Base-by-base conservation (phyloP, 768 basidiomycete species). In the Leccinum subgranulosum region DNA sequence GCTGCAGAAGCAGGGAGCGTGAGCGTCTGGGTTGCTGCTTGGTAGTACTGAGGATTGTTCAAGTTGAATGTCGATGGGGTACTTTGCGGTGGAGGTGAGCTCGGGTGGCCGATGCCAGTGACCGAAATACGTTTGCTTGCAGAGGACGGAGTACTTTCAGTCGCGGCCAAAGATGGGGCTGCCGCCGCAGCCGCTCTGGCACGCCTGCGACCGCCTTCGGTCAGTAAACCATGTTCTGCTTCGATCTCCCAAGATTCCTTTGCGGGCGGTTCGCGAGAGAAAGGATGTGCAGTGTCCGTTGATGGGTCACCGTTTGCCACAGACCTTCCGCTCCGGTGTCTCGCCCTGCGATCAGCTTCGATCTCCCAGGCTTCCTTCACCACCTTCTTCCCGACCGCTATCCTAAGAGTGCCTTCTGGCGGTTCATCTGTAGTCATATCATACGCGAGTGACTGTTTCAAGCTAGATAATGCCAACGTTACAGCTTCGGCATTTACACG, bases 211-310 rank as follows among this genome's bases (percentile, higher is more conserved):
- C 85, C 88, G 19, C 88, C 90, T 63, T 91, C 91, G 0, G 88
- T 88, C 29, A 87, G 66, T 49, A 91, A 67, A 1, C 88, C 88
- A 58, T 85, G 85, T 64, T 91, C 88, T 1, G 86, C 87, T 58
- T 90, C 88, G 29, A 88, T 78, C 62, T 92, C 90, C 89, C 89
- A 91, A n/a, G 78, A 68, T 65, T 91, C 90, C 65, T 88, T 90
- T 11, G 76, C 64, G 0, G 79, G 70, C 45, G 75, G 78, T 51
- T 66, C 55, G 28, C 19, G 57, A 17, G 53, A 39, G 31, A 9
- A 49, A 36, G 9, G 54, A 45, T 56, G 47, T n/a, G 17, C 6
- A 12, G 39, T n/a, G 28, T 31, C 25, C 43, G 58, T 33, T 23
- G 39, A 48, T 28, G 56, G n/a, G 17, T 41, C 51, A 11, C 53